phyloP scores from a whole-genome alignment of 352 stramenopile species.

The Phytophthora tubulina region DNA sequence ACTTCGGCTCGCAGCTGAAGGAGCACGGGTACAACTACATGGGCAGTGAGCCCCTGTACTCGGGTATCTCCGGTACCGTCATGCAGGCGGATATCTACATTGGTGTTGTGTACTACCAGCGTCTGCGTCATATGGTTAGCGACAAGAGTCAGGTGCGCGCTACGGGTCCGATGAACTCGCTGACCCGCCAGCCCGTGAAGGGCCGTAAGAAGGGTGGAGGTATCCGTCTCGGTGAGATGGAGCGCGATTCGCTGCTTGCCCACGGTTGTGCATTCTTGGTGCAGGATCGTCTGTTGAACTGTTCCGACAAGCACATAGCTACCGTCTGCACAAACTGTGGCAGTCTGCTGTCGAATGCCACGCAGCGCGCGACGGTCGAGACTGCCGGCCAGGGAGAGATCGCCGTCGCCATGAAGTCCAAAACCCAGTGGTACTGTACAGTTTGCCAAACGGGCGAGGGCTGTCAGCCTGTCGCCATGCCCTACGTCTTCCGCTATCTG shows the following conservation, averaged over 20 bases:
- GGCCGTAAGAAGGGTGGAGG: slow-evolving; percentile 99
- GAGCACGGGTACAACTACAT: slow-evolving; percentile 98
- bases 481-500: slow-evolving; percentile 99
- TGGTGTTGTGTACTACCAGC: slow-evolving; percentile 99
- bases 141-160: slow-evolving; percentile 99
- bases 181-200: slow-evolving; percentile 99
- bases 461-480: slow-evolving; percentile 96
- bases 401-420: slow-evolving; percentile 88
- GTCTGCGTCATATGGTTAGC: slow-evolving; percentile 99
- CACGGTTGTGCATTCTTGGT: slow-evolving; percentile 98
- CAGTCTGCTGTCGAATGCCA: slow-evolving; percentile 88
- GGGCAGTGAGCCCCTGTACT: slow-evolving; percentile 99
- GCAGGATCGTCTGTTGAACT: slow-evolving; percentile 98
- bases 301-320: slow-evolving; percentile 98
- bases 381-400: slow-evolving; percentile 86
- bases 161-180: slow-evolving; percentile 97
- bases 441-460: slow-evolving; percentile 90
- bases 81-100: slow-evolving; percentile 99
- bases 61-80: slow-evolving; percentile 97
- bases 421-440: slow-evolving; percentile 88
- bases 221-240: slow-evolving; percentile 99
- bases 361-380: slow-evolving; percentile 85
- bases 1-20: slow-evolving; percentile 99
- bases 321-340: slow-evolving; percentile 96
- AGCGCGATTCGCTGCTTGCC: slow-evolving; percentile 98